A percentile compares a stretch with the other conserved stretches of the same genome.
phyloP scores from a whole-genome alignment of 2,329 filamentous ascomycete species.

The Beauveria sp. region DNA sequence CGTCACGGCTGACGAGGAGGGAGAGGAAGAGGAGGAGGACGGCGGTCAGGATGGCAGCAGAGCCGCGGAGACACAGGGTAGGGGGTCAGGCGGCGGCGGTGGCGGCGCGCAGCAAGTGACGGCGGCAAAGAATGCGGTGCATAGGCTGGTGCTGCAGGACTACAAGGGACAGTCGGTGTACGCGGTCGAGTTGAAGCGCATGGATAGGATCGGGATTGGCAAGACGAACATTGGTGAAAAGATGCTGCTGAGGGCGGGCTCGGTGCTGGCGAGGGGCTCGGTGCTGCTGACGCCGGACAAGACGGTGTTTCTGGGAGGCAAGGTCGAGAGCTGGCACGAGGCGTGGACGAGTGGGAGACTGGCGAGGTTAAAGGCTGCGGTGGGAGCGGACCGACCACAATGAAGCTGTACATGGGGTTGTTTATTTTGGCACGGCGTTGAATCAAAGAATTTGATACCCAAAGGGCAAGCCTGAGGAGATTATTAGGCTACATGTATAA shows the following conservation, averaged over 20 bases:
- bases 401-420: background rate
- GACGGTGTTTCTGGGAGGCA: constrained; percentile 75
- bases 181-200: constrained; percentile 61
- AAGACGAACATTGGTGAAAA: constrained; percentile 73
- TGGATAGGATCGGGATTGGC: constrained; percentile 58
- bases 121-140: constrained; percentile 48
- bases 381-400: constrained; percentile 29
- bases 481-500: background rate
- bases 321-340: constrained; percentile 73
- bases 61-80: constrained; percentile 22
- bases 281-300: constrained; percentile 66
- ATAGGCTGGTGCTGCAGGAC: constrained; percentile 80
- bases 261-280: constrained; percentile 64
- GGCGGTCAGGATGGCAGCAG: constrained; percentile 22
- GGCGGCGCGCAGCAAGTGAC: constrained; percentile 7
- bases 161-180: constrained; percentile 59
- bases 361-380: constrained; percentile 55
- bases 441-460: background rate
- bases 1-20: constrained; percentile 38
- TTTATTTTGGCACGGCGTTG: background rate
- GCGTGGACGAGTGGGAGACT: constrained; percentile 69
- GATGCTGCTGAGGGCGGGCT: constrained; percentile 59
- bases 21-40: constrained; percentile 42
- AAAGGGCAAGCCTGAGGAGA: too few species aligned
- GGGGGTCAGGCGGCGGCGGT: constrained; percentile 12